Conservation (phyloP, 2,329 filamentous ascomycete species). For the Alternaria infectoria region DNA sequence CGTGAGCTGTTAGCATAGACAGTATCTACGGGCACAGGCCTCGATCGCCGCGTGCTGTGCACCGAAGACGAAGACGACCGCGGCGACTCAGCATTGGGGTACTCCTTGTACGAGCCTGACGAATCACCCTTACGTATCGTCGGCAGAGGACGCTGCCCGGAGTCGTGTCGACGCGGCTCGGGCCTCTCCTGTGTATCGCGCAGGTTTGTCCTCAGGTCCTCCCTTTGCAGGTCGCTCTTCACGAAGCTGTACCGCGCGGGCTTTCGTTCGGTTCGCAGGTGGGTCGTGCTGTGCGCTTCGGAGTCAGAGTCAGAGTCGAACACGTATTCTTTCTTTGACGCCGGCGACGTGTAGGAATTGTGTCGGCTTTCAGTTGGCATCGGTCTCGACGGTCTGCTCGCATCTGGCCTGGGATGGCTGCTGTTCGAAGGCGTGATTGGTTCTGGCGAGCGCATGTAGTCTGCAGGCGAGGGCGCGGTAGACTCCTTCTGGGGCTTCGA, state of each 20-base stretch:
- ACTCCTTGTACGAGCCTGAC: constrained; percentile 35
- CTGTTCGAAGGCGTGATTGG: constrained; percentile 50
- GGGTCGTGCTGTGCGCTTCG: constrained; percentile 34
- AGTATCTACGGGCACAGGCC: constrained; percentile 28
- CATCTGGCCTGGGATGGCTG: constrained; percentile 34
- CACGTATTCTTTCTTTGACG: constrained; percentile 29
- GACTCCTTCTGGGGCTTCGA: constrained; percentile 46
- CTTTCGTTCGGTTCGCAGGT: constrained; percentile 39
- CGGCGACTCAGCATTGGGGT: constrained; percentile 36
- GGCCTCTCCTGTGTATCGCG: constrained; percentile 24
- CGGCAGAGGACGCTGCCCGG: constrained; percentile 17
- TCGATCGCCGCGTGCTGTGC: constrained; percentile 23
- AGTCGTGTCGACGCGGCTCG: constrained; percentile 24
- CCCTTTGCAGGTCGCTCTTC: constrained; percentile 44
- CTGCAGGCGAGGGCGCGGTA: constrained; percentile 44
- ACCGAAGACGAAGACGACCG: constrained; percentile 42
- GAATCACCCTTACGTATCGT: constrained; percentile 26
- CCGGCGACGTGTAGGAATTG: constrained; percentile 27
- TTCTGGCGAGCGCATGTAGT: constrained; percentile 58
- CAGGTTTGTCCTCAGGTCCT: constrained; percentile 40
- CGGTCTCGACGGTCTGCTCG: constrained; percentile 35
- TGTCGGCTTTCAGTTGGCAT: constrained; percentile 33
- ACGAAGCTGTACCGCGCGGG: constrained; percentile 50
- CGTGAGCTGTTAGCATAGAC: constrained; percentile 22
- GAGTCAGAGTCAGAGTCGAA: constrained; percentile 44